These are phyloP conservation scores for Casuarina glauca DNA, from an alignment of 306 rosid genomes.

Conservation along the genomic window DNA sequence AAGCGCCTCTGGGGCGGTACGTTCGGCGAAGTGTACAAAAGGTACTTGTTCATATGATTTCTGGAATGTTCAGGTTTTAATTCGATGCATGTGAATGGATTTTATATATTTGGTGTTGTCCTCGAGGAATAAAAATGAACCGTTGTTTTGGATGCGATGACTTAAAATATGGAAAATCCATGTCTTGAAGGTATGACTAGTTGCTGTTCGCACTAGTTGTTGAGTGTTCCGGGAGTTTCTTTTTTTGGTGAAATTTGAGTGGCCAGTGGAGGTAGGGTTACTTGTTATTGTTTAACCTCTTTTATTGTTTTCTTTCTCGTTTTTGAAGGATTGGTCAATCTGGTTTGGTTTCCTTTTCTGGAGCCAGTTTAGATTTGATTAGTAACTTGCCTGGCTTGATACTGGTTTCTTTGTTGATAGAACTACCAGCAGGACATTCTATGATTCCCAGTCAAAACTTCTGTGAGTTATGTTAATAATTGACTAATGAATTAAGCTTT, in stretches of 20 bases:
- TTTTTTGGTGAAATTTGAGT: background rate
- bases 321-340: background rate
- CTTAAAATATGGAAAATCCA: too few species aligned
- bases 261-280: background rate
- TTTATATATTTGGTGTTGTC: background rate
- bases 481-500: constrained; percentile 7
- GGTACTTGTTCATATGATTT: constrained; percentile 37
- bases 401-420: background rate
- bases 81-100: background rate
- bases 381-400: background rate
- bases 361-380: background rate
- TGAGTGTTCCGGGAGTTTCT: background rate
- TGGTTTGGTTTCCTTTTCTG: constrained; percentile 11
- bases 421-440: background rate
- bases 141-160: too few species aligned
- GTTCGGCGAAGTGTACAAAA: constrained; percentile 76
- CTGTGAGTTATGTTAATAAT: constrained; percentile 10
- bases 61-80: background rate
- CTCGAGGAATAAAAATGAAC: background rate
- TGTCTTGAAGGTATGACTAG: background rate
- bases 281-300: background rate
- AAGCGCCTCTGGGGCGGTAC: constrained; percentile 86
- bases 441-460: constrained; percentile 6
- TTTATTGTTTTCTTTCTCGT: background rate
- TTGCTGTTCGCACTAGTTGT: background rate